Evolutionary conservation across 2,329 filamentous ascomycete species (phyloP).

Genomic region (Cladosporium cucumerinum): DNA sequence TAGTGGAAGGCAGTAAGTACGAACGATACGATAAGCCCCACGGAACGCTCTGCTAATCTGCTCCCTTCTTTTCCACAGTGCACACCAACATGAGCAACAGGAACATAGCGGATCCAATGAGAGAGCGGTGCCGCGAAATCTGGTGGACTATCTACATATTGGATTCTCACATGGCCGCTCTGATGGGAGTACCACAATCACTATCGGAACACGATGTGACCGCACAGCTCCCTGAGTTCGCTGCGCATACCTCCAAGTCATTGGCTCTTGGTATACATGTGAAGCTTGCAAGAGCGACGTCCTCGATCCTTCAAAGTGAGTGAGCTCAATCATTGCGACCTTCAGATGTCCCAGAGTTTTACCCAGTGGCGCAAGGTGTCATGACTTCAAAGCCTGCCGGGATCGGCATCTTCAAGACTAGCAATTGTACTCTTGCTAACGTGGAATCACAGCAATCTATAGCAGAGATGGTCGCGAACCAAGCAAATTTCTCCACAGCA

Average conservation of each 20-base stretch:
- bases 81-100: conserved; percentile 50
- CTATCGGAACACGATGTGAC: conserved; percentile 52
- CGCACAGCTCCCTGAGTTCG: conserved; percentile 45
- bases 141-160: conserved; percentile 57
- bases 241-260: conserved; percentile 39
- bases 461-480: conserved; percentile 21
- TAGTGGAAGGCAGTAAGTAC: conserved; percentile 42
- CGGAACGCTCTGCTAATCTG: background rate
- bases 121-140: conserved; percentile 48
- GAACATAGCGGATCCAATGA: conserved; percentile 40
- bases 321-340: background rate
- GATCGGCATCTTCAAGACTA: background rate
- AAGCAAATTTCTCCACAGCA: conserved; percentile 22
- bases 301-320: conserved; percentile 46
- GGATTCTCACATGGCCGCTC: conserved; percentile 52
- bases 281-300: conserved; percentile 45
- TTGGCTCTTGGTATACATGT: conserved; percentile 46
- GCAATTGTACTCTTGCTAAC: background rate
- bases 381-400: background rate
- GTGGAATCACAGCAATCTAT: conserved; percentile 22
- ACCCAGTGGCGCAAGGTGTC: background rate
- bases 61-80: conserved; percentile 28
- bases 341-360: background rate
- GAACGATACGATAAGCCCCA: background rate
- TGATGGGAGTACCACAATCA: conserved; percentile 52